Evolutionary conservation across 2,329 filamentous ascomycete genomes (phyloP).

Genomic region (Rhynchosporium secalis): DNA sequence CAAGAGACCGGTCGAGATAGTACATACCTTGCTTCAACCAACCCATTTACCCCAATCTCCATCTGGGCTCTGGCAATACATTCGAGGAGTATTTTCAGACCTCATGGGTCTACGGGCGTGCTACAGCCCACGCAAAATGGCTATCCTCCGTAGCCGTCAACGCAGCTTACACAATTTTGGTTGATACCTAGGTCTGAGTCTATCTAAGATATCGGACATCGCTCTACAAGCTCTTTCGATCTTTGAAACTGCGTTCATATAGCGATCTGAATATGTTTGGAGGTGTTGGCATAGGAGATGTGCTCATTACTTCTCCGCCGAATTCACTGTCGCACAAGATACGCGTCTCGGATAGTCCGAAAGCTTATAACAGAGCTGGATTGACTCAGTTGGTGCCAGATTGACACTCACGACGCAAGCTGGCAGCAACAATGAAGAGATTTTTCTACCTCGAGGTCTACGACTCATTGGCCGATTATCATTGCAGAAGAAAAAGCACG

Average conservation of each 20-base stretch:
- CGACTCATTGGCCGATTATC: not conserved
- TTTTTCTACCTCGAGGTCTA: not conserved
- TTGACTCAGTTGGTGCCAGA: constrained; percentile 2
- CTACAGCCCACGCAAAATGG: not conserved
- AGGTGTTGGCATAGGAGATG: not conserved
- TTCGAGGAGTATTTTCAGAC: constrained; percentile 19
- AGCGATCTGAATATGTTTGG: constrained; percentile 48
- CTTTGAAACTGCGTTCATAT: constrained; percentile 14
- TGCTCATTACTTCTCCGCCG: not conserved
- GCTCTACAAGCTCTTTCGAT: constrained; percentile 20
- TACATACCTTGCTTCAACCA: not conserved
- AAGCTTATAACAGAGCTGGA: constrained; percentile 2
- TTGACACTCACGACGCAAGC: constrained; percentile 2
- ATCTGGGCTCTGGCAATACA: not conserved
- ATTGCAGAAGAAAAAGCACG: not conserved
- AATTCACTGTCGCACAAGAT: not conserved
- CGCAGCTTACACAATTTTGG: constrained; percentile 18
- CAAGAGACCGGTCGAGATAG: not conserved
- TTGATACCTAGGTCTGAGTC: constrained; percentile 21
- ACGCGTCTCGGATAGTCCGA: not conserved
- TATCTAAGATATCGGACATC: constrained; percentile 23
- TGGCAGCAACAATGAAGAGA: not conserved
- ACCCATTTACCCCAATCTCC: not conserved
- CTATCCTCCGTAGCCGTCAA: constrained; percentile 13
- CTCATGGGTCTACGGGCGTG: constrained; percentile 20